Evolutionary conservation across 2,329 filamentous ascomycete species (phyloP).

Genomic region (Fusarium kyushuense): DNA sequence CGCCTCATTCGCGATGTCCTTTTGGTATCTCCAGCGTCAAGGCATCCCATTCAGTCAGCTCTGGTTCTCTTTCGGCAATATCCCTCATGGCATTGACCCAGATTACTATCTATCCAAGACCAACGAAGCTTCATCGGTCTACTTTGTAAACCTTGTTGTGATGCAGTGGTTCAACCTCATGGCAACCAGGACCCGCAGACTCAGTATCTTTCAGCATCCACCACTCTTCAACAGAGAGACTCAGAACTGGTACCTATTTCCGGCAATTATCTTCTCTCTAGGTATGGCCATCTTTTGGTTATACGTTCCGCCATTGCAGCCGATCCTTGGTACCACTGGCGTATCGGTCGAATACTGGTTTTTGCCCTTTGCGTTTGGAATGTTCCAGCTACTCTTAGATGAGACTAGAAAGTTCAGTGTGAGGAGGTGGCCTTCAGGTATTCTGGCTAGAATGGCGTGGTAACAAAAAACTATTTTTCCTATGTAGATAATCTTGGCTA

Average conservation of each 20-base stretch:
- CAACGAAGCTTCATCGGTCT: slow-evolving; percentile 77
- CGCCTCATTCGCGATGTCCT: slow-evolving; percentile 72
- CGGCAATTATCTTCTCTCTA: slow-evolving; percentile 76
- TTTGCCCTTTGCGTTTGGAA: slow-evolving; percentile 77
- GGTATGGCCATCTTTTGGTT: slow-evolving; percentile 77
- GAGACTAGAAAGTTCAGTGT: slow-evolving; percentile 11
- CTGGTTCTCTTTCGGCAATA: slow-evolving; percentile 75
- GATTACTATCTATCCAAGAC: slow-evolving; percentile 67
- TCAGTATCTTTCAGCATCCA: slow-evolving; percentile 78
- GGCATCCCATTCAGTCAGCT: slow-evolving; percentile 74
- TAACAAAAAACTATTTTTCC: too few relatives aligned
- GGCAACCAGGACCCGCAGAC: slow-evolving; percentile 72
- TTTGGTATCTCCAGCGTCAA: slow-evolving; percentile 71
- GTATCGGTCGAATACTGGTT: slow-evolving; percentile 83
- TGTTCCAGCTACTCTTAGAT: slow-evolving; percentile 4
- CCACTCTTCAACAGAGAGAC: slow-evolving; percentile 74
- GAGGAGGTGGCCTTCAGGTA: neutral
- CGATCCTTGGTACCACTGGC: slow-evolving; percentile 67
- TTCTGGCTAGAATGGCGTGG: slow-evolving; percentile 1
- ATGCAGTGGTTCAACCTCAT: slow-evolving; percentile 86
- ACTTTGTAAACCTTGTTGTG: slow-evolving; percentile 83
- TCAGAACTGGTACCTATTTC: slow-evolving; percentile 76
- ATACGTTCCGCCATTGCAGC: slow-evolving; percentile 75
- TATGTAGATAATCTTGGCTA: too few relatives aligned
- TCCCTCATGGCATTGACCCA: slow-evolving; percentile 63